Evolutionary conservation across 2,329 filamentous ascomycete species (phyloP), one percentile per base, ranked within the genome.

Genomic region (Metarhizium rileyi): DNA sequence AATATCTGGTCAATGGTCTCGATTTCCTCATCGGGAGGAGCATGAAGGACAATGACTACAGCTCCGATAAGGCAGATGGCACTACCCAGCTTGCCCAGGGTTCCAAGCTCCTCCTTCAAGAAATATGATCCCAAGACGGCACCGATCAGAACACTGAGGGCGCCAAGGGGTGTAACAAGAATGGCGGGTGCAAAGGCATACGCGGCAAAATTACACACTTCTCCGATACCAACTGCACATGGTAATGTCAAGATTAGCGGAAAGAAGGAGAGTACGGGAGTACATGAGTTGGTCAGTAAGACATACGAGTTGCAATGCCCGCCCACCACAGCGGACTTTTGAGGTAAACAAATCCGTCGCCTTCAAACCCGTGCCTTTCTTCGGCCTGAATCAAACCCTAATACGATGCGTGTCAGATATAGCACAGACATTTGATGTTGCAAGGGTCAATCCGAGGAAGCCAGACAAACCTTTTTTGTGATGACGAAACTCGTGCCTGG

Each of bases 161-260:
- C 93, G 53, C 93, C 93, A 23, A 98, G 75, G 25, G 93, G 93
- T 5, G 93, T 98, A 38, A 98, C 93, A 48, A 98, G 78, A 68
- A 98, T 98, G n/a, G 93, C 94, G 38, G 93, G 93, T 57, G 93
- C 93, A 70, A 97, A 98, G 7, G 93, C 93, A 66, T 98, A 98
- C 54, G 93, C 93, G 46, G 90, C 90, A 66, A 98, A 98, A 69
- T 98, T 98, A 71, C 90, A 94, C 51, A 96, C 74, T 71, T 98
- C 93, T 63, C 93, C 93, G 42, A 94, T 71, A 53, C 90, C 86
- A 80, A 98, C 89, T 95, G 61, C 49, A 30, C 48, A 45, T 49
- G n/a, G n/a, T n/a, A n/a, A n/a, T n/a, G 57, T 33, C 30, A 25
- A 49, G 36, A 30, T 42, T 18, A 44, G 26, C 36, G 45, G 22